Percentiles rank a stretch among this genome's conserved stretches.
These are phyloP conservation scores for Ceratocystiopsis sp. DNA, from an alignment of 2,329 filamentous ascomycete genomes.

Conservation along the genomic window DNA sequence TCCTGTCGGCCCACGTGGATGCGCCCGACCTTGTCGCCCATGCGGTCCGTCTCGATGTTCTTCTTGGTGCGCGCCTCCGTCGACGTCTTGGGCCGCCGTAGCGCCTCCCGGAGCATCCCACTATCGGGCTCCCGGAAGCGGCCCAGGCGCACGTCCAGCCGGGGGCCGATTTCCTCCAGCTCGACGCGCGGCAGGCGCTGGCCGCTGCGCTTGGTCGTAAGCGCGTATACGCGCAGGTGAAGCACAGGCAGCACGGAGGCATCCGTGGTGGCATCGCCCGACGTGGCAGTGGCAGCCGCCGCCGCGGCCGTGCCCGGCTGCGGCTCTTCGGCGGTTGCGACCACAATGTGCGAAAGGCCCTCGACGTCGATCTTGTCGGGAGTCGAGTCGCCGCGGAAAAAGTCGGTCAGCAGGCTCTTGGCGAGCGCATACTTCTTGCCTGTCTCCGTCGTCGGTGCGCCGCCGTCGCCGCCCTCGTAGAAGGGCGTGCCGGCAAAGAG, in stretches of 20 bases:
- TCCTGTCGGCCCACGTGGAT: constrained; percentile 88
- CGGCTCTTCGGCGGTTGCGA: constrained; percentile 55
- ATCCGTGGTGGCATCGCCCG: constrained; percentile 11
- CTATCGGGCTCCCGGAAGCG: constrained; percentile 64
- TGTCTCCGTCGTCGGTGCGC: constrained; percentile 4
- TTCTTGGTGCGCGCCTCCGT: constrained; percentile 71
- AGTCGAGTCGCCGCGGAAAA: constrained; percentile 68
- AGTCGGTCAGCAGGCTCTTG: constrained; percentile 75
- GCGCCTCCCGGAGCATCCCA: constrained; percentile 69
- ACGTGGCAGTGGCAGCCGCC: constrained; percentile 14
- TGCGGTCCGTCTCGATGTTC: constrained; percentile 79
- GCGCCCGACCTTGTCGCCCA: constrained; percentile 92
- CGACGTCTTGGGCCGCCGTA: constrained; percentile 63
- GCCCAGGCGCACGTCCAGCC: constrained; percentile 81
- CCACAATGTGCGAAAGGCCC: constrained; percentile 80
- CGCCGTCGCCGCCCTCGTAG: constrained; percentile 45
- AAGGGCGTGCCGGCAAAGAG: constrained; percentile 63
- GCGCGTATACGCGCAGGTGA: constrained; percentile 65
- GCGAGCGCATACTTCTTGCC: constrained; percentile 50
- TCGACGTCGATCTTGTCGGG: constrained; percentile 80
- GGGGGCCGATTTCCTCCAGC: constrained; percentile 34
- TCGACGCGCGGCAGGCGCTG: constrained; percentile 68
- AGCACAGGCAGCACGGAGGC: constrained; percentile 36
- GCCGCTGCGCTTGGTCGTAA: constrained; percentile 71
- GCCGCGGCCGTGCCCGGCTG: constrained; percentile 3